A percentile compares a stretch with the other conserved stretches of the same genome.
Conservation (phyloP, 345 rosid genomes). For the Excoecaria agallocha region DNA sequence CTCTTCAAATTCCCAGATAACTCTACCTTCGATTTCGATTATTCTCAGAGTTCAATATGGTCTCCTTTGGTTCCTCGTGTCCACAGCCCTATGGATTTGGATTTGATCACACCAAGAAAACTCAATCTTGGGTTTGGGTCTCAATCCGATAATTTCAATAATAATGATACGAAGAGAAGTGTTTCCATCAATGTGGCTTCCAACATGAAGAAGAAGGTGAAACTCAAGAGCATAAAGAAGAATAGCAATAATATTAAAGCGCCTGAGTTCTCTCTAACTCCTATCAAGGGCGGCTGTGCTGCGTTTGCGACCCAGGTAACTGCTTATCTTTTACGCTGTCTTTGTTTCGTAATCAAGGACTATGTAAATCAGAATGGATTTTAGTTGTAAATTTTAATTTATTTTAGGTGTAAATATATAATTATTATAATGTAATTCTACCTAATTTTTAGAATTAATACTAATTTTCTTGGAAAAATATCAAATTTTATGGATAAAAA, state of each 20-base stretch:
- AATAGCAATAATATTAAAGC: background rate
- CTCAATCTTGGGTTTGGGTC: conserved; percentile 36
- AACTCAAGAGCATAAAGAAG: background rate
- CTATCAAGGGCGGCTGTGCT: conserved; percentile 42
- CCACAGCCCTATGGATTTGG: conserved; percentile 44
- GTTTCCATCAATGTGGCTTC: conserved; percentile 21
- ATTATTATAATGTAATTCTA: no score
- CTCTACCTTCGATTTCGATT: conserved; percentile 70
- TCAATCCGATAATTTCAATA: conserved; percentile 17
- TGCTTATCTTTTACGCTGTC: background rate
- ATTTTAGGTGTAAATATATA: no score
- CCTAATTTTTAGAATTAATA: no score
- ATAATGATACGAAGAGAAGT: background rate
- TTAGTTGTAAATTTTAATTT: no score
- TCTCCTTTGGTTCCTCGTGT: conserved; percentile 72
- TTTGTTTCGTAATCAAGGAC: no score
- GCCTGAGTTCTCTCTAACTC: conserved; percentile 40
- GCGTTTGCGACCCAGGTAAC: conserved; percentile 50
- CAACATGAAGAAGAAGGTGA: conserved; percentile 21
- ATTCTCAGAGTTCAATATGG: conserved; percentile 86
- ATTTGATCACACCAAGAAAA: conserved; percentile 36
- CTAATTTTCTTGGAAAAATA: no score
- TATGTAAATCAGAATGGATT: no score
- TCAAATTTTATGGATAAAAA: no score
- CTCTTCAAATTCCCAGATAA: conserved; percentile 81